Base-by-base conservation (phyloP, 2,329 filamentous ascomycete species). In the Diaporthe sp. region DNA sequence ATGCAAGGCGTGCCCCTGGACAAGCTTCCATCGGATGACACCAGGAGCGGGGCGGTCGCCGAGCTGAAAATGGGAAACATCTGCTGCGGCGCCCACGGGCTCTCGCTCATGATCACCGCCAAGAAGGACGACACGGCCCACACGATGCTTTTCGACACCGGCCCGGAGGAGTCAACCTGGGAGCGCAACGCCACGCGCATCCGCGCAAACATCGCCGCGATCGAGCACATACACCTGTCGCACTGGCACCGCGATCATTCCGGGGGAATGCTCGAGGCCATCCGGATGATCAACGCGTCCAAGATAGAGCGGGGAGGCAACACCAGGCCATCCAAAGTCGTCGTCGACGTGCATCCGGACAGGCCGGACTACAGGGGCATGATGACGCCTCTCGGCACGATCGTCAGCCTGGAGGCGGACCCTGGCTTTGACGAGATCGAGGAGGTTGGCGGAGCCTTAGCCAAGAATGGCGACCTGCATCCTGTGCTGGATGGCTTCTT, bases 191-290 rank as follows among this genome's bases (percentile, higher is more conserved):
- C 82, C 5, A 84, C 81, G 6, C 83, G 88, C 2, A 79, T 89
- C 25, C 79, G 82, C 37, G 81, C 85, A 1, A 83, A 88, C 77
- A 79, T 89, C 5, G 80, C 83, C 1, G 77, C 79, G 0, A 82
- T 90, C 34, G 88, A 89, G 77, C 74, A 85, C 19, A 84, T 89
- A 28, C 84, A 88, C 65, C 80, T 90, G 34, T 88, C 87, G 7
- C 87, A 89, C 78, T 89, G 89, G 89, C 88, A 91, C 81, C 84
- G 88, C 53, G 88, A 91, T 77, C 88, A 91, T 77, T 89, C 88
- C 37, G 87, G 87, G 28, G 88, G 89, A 7, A 83, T 91, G 81
- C 80, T 86, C 28, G 83, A 82, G 59, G 88, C 89, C n/a, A 81
- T 91, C 59, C 79, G 82, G 25, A 83, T 87, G 83, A 87, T 90